Evolutionary conservation across 352 stramenopile species (phyloP), one percentile per base, ranked within the genome.

Genomic region (Pythium aquatile): DNA sequence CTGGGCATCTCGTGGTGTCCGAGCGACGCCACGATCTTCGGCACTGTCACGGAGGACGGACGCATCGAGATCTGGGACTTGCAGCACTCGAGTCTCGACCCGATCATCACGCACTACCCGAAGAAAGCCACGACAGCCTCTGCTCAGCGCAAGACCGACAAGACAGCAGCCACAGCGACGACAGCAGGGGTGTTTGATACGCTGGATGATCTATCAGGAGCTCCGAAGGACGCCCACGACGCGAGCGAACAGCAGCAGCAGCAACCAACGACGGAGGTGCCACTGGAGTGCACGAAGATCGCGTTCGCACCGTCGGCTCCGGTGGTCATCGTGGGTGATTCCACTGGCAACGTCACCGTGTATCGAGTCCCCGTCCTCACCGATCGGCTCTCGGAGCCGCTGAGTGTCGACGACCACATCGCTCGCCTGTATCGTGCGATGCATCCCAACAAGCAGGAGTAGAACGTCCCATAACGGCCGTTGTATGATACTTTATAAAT

Each of bases 31-130:
- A 96, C 81, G 8, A 78, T 97, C 10, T 97, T 97, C 63, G 89
- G 81, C 17, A 82, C 77, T 0, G 91, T 96, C 11, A 83, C 86
- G 0, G 90, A 95, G 58, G 91, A 97, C 64, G 92, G 91, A n/a
- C 81, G 89, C 24, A 88, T 98, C 32, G 86, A 97, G 63, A 87
- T 98, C 46, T 98, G 91, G 91, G 88, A 97, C 62, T 70, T 97
- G n/a, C 68, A 73, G 7, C 75, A 90, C 39, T 96, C 83, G 10
- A 90, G 75, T 26, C 69, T 97, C 0, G 90, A 97, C 53, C 91
- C 91, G 0, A 85, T 93, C 20, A 78, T 94, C 37, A 87, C 78
- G 13, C 76, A 88, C 61, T 90, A 88, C 51, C 83, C 81, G 2
- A 90, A 87, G 49, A 88, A 85, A 28, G 83, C 69, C 33, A 68